phyloP scores from a whole-genome alignment of 2,329 filamentous ascomycete genomes.

The Trichoderma harzianum region DNA sequence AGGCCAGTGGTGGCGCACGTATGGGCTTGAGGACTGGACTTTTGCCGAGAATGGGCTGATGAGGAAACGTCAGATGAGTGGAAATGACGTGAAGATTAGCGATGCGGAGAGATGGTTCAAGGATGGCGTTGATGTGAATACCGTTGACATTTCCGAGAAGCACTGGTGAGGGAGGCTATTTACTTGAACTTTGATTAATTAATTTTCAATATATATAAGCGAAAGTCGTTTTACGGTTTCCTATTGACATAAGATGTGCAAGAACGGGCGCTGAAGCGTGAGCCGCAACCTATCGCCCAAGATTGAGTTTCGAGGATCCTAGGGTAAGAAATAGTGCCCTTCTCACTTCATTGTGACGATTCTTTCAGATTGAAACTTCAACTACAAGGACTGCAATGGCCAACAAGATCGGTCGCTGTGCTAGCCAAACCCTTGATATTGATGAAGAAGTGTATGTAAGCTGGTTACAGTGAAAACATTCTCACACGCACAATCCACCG shows the following conservation, averaged over 20 bases:
- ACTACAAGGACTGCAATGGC: neutral
- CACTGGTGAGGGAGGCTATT: constrained; percentile 54
- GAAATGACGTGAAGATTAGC: constrained; percentile 63
- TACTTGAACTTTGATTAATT: neutral
- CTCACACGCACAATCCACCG: neutral
- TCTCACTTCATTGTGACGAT: neutral
- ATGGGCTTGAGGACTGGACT: constrained; percentile 79
- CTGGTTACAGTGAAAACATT: accelerated
- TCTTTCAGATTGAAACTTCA: neutral
- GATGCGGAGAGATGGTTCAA: constrained; percentile 66
- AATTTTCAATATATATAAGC: neutral
- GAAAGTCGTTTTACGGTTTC: neutral
- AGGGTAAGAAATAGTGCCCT: neutral
- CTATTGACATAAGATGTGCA: neutral
- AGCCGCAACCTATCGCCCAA: neutral
- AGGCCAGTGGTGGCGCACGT: constrained; percentile 82
- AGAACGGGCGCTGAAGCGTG: neutral
- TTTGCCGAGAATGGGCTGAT: constrained; percentile 68
- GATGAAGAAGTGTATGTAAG: neutral
- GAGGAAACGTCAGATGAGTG: constrained; percentile 74
- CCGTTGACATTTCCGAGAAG: constrained; percentile 61
- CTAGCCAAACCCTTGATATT: no score
- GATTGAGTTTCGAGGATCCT: neutral
- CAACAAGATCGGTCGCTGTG: neutral
- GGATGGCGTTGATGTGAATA: constrained; percentile 65